Evolutionary conservation across 441 rosid genomes (phyloP).

Genomic region (Hypseocharis bilobata): DNA sequence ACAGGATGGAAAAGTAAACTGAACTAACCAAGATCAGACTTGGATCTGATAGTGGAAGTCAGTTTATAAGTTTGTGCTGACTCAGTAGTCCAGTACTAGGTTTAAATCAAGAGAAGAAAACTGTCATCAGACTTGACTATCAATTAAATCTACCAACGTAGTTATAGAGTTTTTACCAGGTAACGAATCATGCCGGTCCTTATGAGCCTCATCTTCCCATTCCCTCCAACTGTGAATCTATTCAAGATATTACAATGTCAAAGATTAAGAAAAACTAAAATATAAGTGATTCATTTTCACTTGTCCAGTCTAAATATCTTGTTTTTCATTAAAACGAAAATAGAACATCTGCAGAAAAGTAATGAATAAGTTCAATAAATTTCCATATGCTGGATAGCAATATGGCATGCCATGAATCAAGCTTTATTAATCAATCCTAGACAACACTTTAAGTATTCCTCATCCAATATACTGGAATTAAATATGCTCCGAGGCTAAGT

Average conservation of each 20-base stretch:
- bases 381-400: neutral
- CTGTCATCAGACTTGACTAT: neutral
- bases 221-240: slow-evolving; percentile 83
- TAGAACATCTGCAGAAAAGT: neutral
- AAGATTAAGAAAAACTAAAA: slow-evolving; percentile 12
- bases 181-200: slow-evolving; percentile 44
- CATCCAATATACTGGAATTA: neutral
- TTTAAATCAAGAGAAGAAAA: slow-evolving; percentile 5
- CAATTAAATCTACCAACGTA: neutral
- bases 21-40: neutral
- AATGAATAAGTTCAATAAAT: neutral
- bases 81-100: slow-evolving; percentile 5
- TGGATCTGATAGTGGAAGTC: neutral
- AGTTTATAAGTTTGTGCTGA: neutral
- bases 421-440: neutral
- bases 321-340: neutral
- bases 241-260: slow-evolving; percentile 17
- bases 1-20: neutral
- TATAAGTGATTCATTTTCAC: neutral
- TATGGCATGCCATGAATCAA: neutral
- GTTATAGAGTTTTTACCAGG: slow-evolving; percentile 34
- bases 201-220: slow-evolving; percentile 79
- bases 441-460: neutral
- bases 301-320: neutral
- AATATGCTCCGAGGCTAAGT: neutral